Evolutionary conservation across 192 early-diverging fungal species (phyloP), one percentile per base, ranked within the genome.

Genomic region (Backusella sp.): DNA sequence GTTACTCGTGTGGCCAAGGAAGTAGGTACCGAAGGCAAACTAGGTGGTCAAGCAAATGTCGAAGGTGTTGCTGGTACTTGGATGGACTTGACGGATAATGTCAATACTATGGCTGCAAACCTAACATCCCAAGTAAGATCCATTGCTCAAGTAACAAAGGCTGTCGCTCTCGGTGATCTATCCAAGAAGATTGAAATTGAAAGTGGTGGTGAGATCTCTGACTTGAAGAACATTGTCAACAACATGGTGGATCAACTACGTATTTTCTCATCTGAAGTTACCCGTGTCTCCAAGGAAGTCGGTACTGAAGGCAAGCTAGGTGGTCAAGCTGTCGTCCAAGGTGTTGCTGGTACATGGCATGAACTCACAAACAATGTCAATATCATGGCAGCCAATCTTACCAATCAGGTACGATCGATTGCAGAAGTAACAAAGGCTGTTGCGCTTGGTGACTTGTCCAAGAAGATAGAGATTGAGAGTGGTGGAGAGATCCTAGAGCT

Each of bases 41-140:
- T 91, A 0, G 90, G 86, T 37, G 90, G 88, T 0, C 87, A 89
- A 62, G 90, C 83, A 80, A 80, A 80, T 86, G 36, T 84, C 83
- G 8, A 73, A 17, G 72, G 72, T 39, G 72, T 73, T 12, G 72
- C 72, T 0, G 72, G 72, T 66, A 73, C 72, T 5, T 73, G 73
- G 73, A 6, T 32, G 32, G 32, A 32, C 32, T 32, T 32, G 32
- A 32, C 28, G 28, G 28, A 28, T 28, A 28, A 28, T 28, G 28
- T 28, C 28, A 28, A 28, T 28, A 28, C 28, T 28, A 90, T 88
- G 87, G 89, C 89, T 0, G 85, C 80, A 39, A 90, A 90, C 76
- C 83, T 91, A 36, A 89, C 91, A 0, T 88, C 86, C 73, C 91
- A 93, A 73, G 90, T 91, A 12, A 86, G 79, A 1, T 68, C 69